Base-by-base conservation (phyloP, 2,329 filamentous ascomycete species). In the Alternaria rosae region DNA sequence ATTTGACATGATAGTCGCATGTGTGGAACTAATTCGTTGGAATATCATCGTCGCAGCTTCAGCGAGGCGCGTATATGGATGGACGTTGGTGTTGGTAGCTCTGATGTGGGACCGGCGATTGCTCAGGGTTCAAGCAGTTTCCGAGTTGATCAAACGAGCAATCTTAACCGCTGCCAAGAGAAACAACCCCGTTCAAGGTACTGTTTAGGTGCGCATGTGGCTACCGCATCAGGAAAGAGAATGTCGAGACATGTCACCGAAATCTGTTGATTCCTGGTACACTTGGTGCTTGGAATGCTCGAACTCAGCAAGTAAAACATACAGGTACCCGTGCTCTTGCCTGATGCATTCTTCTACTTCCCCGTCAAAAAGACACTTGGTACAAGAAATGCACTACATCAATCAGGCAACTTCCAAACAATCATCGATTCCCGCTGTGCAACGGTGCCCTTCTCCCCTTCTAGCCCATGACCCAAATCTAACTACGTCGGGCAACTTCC, bases 111-210 rank as follows among this genome's bases (percentile, higher is more conserved):
- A 43, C 30, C 47, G 20, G 17, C 26, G 20, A 12, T n/a, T 23
- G n/a, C 26, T 43, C 38, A 41, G 11, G 41, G 28, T 30, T 17
- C 28, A 58, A 13, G 44, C 10, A 13, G 35, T n/a, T 28, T 20
- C 52, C 32, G n/a, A 15, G 23, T 55, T 30, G 23, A 17, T 21
- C 44, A 28, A 41, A 60, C 30, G 26, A 45, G 57, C n/a, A 47
- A 15, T 30, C 11, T 32, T 60, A 48, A 43, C 43, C 57, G 12
- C 55, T 25, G 55, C 56, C 38, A 53, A 58, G 56, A 58, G 44
- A 11, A 25, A 21, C 47, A 8, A 20, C n/a, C 32, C 35, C 10
- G 41, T 25, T 30, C 30, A 38, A n/a, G 28, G 20, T 38, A 38
- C 28, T 51, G 23, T 38, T 30, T 4, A 5, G 30, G 13, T 35